Evolutionary conservation across 2,329 filamentous ascomycete species (phyloP), one percentile per base, ranked within the genome.

Genomic region (Scytalidium lignicola): DNA sequence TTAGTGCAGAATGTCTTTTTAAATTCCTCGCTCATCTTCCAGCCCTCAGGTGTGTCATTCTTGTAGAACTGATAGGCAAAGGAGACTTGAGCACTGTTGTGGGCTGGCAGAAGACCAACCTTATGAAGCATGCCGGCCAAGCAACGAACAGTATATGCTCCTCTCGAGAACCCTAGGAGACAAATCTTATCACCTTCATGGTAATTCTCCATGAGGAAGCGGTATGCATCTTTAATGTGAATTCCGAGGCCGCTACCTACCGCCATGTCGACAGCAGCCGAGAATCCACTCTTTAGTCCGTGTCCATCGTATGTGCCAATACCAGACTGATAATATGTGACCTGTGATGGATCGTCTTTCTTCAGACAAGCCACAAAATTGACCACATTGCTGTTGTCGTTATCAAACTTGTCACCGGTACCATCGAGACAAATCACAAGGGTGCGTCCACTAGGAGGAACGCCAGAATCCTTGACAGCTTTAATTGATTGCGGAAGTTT

Each of bases 41-140:
- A 70, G 6, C 70, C 70, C 6, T 66, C 52, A 2, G 55, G 47
- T 0, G 62, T 59, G 48, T 73, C 67, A 49, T 71, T 62, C 44
- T 69, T 70, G 60, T 72, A 74, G 57, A 70, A 70, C 26, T 70
- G 55, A 53, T 73, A 74, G 8, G 71, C 71, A 53, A 73, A 72
- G 5, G 56, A 58, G 10, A 73, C 57, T 49, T 72, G 70, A 2
- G 64, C 60, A 1, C 44, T 87, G 58, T 95, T 95, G 10, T 89
- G 88, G 46, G 87, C 84, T 12, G 56, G 57, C 62, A 72, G 47
- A 52, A 65, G 55, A 5, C 69, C 68, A 21, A 71, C 68, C 53
- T 71, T 71, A 57, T 71, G 68, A 7, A 71, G 58, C 68, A 72
- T 71, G 2, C 68, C 69, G 17, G 67, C 63, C 3, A 78, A 62